Evolutionary conservation across 2,329 filamentous ascomycete genomes (phyloP), one percentile per base, ranked within the genome.

Genomic region (Trichoderma endophyticum): DNA sequence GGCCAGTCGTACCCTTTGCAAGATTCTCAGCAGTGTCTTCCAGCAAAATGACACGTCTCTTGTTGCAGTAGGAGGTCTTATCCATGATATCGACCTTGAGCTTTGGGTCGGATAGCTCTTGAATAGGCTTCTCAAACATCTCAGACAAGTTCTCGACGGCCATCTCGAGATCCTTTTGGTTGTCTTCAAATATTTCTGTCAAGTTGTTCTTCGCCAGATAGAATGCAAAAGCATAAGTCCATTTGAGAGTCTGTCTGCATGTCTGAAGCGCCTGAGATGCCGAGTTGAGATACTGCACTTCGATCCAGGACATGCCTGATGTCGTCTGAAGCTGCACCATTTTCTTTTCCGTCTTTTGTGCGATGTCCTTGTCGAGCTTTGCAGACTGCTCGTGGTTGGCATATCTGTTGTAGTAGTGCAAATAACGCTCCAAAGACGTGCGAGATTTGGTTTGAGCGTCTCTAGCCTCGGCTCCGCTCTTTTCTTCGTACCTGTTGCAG

Each of bases 371-470:
- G 82, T 99, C 96, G 21, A 99, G 88, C 76, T 95, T 95, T 9
- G 96, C 96, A 1, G 95, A 98, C 82, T 98, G 96, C 81, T 99
- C 96, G 83, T 99, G 96, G 83, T 99, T 99, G 74, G 96, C 95
- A 79, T 98, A 99, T 63, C 96, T 93, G 80, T 99, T 99, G 85
- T 99, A 99, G 85, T 99, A 99, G 81, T 99, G 95, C 8, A 99
- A 85, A 75, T 99, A 99, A n/a, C 96, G 90, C 81, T 99, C 95
- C 18, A 99, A 85, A 0, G 93, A 97, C 34, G 95, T 92, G 30
- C 96, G 88, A 9, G 94, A 97, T 80, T 92, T 94, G 3, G 96
- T 94, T 80, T 99, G 96, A 1, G 94, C 94, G 80, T 97, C 94
- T 43, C 96, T 88, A 5, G 96, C 96, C 71, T 98, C 95, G 0